phyloP scores from a whole-genome alignment of 257 asterid genomes.

The Scutellaria baicalensis region DNA sequence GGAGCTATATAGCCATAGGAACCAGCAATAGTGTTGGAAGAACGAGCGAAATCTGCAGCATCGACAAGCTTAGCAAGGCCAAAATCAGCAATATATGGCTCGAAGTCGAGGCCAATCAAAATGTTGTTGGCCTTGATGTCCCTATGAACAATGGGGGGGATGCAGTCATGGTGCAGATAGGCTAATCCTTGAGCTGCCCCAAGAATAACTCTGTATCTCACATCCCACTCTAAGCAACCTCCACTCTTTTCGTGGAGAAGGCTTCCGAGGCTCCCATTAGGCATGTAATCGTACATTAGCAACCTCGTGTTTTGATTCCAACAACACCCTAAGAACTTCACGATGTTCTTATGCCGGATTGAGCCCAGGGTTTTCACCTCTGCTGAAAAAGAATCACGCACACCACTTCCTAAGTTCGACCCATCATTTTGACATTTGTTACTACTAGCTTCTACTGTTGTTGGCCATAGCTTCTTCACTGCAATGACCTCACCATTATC shows the following conservation, averaged over 20 bases:
- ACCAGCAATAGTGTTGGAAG: conserved; percentile 74
- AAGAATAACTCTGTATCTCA: conserved; percentile 57
- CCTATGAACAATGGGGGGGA: conserved; percentile 76
- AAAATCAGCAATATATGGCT: conserved; percentile 88
- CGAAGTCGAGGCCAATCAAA: conserved; percentile 66
- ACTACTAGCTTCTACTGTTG: conserved; percentile 22
- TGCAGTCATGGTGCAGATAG: conserved; percentile 80
- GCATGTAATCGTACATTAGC: conserved; percentile 88
- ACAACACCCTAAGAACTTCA: conserved; percentile 80
- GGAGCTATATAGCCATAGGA: conserved; percentile 94
- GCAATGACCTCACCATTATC: conserved; percentile 60
- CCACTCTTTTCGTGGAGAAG: conserved; percentile 57
- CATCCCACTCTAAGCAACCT: conserved; percentile 75
- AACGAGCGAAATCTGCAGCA: conserved; percentile 57
- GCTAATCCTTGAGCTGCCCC: conserved; percentile 87
- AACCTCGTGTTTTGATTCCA: conserved; percentile 69
- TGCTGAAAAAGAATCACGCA: conserved; percentile 69
- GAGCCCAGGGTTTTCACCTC: conserved; percentile 80
- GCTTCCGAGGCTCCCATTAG: conserved; percentile 81
- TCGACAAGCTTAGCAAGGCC: conserved; percentile 76
- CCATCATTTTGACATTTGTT: conserved; percentile 23
- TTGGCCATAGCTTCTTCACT: conserved; percentile 77
- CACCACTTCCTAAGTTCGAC: conserved; percentile 7
- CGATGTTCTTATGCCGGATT: conserved; percentile 76
- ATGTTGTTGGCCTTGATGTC: conserved; percentile 90